Evolutionary conservation across 208 protist genomes (phyloP).

Genomic region (Paratrypanosoma confusum): DNA sequence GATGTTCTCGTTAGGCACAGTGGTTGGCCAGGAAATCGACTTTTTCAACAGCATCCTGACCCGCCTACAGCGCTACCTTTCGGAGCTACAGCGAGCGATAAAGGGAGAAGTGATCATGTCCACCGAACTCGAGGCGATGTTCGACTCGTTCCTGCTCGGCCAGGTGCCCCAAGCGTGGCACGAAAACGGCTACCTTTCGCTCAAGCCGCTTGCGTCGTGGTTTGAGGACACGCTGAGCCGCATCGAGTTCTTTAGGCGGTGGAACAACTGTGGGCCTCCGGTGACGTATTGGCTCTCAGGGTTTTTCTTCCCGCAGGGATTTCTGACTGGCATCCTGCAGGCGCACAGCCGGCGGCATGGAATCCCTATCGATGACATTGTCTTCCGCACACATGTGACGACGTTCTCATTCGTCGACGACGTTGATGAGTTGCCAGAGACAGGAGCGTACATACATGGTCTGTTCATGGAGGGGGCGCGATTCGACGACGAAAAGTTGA

Average conservation of each 20-base stretch:
- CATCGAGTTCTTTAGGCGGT: conserved; percentile 90
- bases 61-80: conserved; percentile 62
- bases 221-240: conserved; percentile 90
- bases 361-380: conserved; percentile 88
- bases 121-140: conserved; percentile 82
- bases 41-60: conserved; percentile 79
- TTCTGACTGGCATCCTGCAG: conserved; percentile 88
- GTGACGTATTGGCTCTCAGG: conserved; percentile 93
- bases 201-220: conserved; percentile 94
- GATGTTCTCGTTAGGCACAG: conserved; percentile 87
- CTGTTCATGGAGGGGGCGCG: conserved; percentile 86
- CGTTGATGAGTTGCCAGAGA: conserved; percentile 36
- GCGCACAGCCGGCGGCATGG: conserved; percentile 78
- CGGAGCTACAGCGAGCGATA: conserved; percentile 65
- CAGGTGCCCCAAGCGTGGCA: conserved; percentile 90
- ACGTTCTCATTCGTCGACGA: conserved; percentile 57
- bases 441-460: conserved; percentile 89
- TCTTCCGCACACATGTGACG: conserved; percentile 81
- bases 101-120: conserved; percentile 91
- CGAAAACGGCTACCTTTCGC: conserved; percentile 87
- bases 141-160: conserved; percentile 75
- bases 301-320: conserved; percentile 98
- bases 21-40: conserved; percentile 84
- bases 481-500: conserved; percentile 31
- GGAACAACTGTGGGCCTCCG: conserved; percentile 89